phyloP scores from a whole-genome alignment of 2,329 filamentous ascomycete genomes.

The Nigrospora oryzae region DNA sequence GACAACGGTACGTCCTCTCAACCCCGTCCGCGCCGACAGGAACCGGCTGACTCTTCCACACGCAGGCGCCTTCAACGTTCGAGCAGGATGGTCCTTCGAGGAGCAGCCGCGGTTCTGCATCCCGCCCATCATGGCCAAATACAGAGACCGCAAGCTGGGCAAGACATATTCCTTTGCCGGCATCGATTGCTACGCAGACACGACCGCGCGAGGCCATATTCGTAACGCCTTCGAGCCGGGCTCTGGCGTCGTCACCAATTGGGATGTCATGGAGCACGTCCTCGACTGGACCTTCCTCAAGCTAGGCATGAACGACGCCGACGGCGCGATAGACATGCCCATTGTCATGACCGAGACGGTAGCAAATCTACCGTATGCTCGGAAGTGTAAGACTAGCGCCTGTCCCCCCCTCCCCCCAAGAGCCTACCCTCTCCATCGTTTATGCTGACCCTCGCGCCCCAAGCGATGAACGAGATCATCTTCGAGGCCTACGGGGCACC shows the following conservation, averaged over 20 bases:
- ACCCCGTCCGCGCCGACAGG: background rate
- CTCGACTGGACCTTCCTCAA: slow-evolving; percentile 94
- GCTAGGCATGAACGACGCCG: slow-evolving; percentile 70
- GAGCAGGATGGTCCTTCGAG: slow-evolving; percentile 95
- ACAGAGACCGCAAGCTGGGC: slow-evolving; percentile 86
- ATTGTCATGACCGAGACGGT: slow-evolving; percentile 95
- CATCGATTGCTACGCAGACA: slow-evolving; percentile 88
- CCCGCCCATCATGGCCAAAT: slow-evolving; percentile 88
- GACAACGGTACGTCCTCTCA: slow-evolving; percentile 70
- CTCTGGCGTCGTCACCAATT: slow-evolving; percentile 88
- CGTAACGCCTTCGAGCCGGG: slow-evolving; percentile 86
- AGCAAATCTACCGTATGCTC: slow-evolving; percentile 80
- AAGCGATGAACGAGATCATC: slow-evolving; percentile 93
- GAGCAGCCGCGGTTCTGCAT: slow-evolving; percentile 68
- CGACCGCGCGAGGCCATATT: slow-evolving; percentile 82
- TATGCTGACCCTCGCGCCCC: slow-evolving; percentile 4
- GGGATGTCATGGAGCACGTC: slow-evolving; percentile 94
- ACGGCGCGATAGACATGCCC: slow-evolving; percentile 72
- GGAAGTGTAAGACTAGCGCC: slow-evolving; percentile 59
- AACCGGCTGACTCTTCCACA: slow-evolving; percentile 4
- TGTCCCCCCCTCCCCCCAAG: background rate
- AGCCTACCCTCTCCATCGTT: too few species aligned
- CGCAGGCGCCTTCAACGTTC: slow-evolving; percentile 75
- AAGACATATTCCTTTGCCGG: slow-evolving; percentile 91
- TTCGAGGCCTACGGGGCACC: slow-evolving; percentile 94